Evolutionary conservation across 139 green algal species (phyloP), one percentile per base, ranked within the genome.

Genomic region (Chlorella sp.): DNA sequence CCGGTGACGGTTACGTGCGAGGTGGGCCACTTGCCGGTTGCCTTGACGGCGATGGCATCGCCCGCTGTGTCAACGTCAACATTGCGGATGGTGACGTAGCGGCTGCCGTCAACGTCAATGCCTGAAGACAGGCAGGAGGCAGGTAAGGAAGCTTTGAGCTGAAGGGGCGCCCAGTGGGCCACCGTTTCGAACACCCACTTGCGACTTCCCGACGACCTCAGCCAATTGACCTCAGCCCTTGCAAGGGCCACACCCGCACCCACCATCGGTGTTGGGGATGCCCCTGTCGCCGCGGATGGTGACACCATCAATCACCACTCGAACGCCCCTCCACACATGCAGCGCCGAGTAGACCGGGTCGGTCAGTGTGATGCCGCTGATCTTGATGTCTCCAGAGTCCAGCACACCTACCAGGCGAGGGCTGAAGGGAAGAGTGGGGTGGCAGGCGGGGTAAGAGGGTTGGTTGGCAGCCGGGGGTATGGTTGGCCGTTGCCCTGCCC

Each of bases 181-280:
- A n/a, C n/a, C n/a, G n/a, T n/a, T n/a, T n/a, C n/a, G n/a, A n/a
- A n/a, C n/a, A n/a, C n/a, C n/a, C n/a, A n/a, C n/a, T n/a, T n/a
- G n/a, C n/a, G n/a, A n/a, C n/a, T n/a, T n/a, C n/a, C n/a, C n/a
- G n/a, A n/a, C n/a, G n/a, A n/a, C n/a, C n/a, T n/a, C n/a, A n/a
- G n/a, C n/a, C n/a, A n/a, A n/a, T n/a, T n/a, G n/a, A n/a, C n/a
- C n/a, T n/a, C n/a, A n/a, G n/a, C n/a, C n/a, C n/a, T n/a, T n/a
- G n/a, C n/a, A n/a, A n/a, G n/a, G n/a, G n/a, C n/a, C n/a, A n/a
- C n/a, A 24, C 51, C 16, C 9, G 51, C 24, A 43, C 86, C 14
- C 38, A 88, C 87, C 89, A 48, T 92, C 89, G 34, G 84, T 92
- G 82, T 92, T 92, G 11, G 85, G 58, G 78, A 92, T 85, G 64